Conservation (phyloP, 139 green algal genomes). For the Tetraselmis chui region DNA sequence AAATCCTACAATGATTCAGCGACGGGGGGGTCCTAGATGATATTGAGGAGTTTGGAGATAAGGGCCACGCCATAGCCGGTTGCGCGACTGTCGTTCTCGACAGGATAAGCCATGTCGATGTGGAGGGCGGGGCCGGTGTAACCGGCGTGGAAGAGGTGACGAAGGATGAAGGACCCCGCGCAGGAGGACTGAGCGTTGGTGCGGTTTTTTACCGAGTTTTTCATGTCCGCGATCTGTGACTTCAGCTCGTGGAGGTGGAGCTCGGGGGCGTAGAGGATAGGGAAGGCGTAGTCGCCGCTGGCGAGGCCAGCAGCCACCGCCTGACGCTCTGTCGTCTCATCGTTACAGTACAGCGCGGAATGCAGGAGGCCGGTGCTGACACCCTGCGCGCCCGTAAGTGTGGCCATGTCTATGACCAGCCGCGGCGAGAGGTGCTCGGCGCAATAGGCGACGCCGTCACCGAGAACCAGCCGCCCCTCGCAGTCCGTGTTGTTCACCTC, state of each 20-base stretch:
- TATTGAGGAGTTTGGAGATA: not conserved
- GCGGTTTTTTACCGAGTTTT: constrained; percentile 23
- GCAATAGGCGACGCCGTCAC: not conserved
- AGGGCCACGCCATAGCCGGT: constrained; percentile 20
- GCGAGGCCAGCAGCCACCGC: constrained; percentile 7
- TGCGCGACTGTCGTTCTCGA: not conserved
- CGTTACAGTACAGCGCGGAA: constrained; percentile 7
- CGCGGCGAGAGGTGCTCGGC: not conserved
- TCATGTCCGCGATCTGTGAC: constrained; percentile 28
- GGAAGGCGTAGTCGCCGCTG: constrained; percentile 16
- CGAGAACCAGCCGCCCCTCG: constrained; percentile 1
- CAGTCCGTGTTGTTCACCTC: constrained; percentile 3
- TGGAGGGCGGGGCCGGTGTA: constrained; percentile 10
- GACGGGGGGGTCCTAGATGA: not conserved
- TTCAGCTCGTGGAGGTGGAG: constrained; percentile 15
- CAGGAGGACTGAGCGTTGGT: constrained; percentile 20
- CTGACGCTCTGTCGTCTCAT: constrained; percentile 8
- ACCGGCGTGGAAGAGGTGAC: constrained; percentile 9
- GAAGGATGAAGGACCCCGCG: constrained; percentile 14
- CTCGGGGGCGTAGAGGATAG: constrained; percentile 20
- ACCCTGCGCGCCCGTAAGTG: constrained; percentile 7
- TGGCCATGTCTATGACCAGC: constrained; percentile 13
- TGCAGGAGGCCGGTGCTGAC: constrained; percentile 10
- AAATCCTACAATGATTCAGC: not conserved
- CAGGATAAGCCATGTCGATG: constrained; percentile 18